phyloP scores from a whole-genome alignment of 306 rosid species.

The Lathyrus oleraceus region DNA sequence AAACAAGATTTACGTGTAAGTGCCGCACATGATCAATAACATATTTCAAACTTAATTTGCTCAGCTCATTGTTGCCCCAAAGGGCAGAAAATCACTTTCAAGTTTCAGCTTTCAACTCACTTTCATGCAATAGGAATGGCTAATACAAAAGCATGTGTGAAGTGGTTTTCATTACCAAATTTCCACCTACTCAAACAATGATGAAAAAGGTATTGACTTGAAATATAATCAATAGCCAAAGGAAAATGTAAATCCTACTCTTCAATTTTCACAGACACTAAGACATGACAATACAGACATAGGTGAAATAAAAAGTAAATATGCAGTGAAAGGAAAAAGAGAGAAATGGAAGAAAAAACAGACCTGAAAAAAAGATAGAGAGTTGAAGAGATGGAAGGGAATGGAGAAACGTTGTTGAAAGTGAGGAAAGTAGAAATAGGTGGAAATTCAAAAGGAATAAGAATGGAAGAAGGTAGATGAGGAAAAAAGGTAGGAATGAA shows the following conservation, averaged over 20 bases:
- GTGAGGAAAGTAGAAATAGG: slow-evolving; percentile 6
- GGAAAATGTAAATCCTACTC: neutral
- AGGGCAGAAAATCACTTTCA: slow-evolving; percentile 25
- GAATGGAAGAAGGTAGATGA: neutral
- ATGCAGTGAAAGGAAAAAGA: too few species aligned
- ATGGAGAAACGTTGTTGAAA: slow-evolving; percentile 45
- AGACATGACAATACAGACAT: too few species aligned
- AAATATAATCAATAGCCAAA: neutral
- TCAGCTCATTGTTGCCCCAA: neutral
- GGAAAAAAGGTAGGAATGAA: neutral
- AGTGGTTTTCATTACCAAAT: slow-evolving; percentile 32
- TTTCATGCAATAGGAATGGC: neutral
- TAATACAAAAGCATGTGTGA: slow-evolving; percentile 11
- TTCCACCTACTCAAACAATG: slow-evolving; percentile 12
- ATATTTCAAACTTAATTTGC: neutral
- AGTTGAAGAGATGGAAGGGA: slow-evolving; percentile 5
- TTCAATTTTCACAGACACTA: neutral
- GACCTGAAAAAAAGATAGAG: slow-evolving; percentile 49
- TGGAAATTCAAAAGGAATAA: too few species aligned
- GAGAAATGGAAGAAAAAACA: slow-evolving; percentile 15
- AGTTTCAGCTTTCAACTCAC: slow-evolving; percentile 5
- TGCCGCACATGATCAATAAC: neutral
- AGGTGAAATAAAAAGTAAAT: too few species aligned
- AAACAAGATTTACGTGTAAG: slow-evolving; percentile 27
- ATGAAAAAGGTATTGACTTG: neutral